phyloP scores from a whole-genome alignment of 192 early-diverging fungal genomes.

The Mortierella claussenii region DNA sequence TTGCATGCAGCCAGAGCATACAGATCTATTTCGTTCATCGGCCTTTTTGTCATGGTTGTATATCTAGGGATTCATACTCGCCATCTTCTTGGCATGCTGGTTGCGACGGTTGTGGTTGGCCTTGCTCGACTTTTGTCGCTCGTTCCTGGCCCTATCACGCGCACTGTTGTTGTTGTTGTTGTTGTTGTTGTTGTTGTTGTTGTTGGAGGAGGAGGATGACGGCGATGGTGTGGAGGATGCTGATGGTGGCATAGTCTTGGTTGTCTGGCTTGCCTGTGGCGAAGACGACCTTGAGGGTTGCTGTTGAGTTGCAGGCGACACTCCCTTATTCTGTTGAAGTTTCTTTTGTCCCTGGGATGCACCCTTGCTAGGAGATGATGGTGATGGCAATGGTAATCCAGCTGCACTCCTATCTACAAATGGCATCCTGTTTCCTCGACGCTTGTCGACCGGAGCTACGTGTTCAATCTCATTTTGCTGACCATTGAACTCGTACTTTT shows the following conservation, averaged over 20 bases:
- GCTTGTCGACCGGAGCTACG: conserved; percentile 20
- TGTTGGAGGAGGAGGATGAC: neutral
- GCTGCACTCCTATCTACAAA: conserved; percentile 32
- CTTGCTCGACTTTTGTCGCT: conserved; percentile 71
- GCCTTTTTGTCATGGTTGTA: too few species aligned
- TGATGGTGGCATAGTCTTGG: neutral
- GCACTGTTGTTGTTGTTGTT: conserved; percentile 20
- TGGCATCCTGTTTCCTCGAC: conserved; percentile 40
- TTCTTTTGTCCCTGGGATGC: conserved; percentile 12
- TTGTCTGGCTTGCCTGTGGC: neutral
- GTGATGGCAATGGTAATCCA: too few species aligned
- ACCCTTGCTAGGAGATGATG: conserved; percentile 32
- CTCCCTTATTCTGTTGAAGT: neutral
- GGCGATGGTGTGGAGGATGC: neutral
- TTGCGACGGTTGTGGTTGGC: conserved; percentile 83
- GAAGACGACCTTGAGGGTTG: neutral
- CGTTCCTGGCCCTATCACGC: conserved; percentile 58
- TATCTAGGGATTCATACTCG: conserved; percentile 49
- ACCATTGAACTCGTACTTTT: conserved; percentile 49
- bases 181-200: neutral
- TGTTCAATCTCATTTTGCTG: conserved; percentile 23
- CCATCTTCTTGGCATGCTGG: conserved; percentile 77
- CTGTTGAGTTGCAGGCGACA: neutral
- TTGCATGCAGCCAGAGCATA: too few species aligned
- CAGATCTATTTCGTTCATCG: too few species aligned